Percentiles rank a stretch among this genome's conserved stretches.
Evolutionary conservation across 108 stramenopile genomes (phyloP).

Genomic region (Fragilaria crotonensis): DNA sequence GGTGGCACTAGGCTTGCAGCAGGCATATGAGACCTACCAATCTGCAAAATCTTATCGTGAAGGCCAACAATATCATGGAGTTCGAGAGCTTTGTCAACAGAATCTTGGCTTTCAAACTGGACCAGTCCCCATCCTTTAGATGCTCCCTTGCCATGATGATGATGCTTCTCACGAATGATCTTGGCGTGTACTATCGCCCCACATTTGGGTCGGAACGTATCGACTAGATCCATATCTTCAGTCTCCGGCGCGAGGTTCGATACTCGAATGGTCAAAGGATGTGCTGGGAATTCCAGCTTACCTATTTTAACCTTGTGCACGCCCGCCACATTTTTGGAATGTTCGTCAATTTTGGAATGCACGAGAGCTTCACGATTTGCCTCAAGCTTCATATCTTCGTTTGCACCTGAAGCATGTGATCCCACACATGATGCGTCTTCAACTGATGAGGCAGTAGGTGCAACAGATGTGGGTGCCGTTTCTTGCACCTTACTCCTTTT

Average conservation of each 20-base stretch:
- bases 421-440: background rate
- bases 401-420: no score
- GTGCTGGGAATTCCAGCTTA: conserved; percentile 76
- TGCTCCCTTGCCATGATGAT: conserved; percentile 24
- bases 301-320: conserved; percentile 69
- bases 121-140: conserved; percentile 80
- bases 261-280: conserved; percentile 84
- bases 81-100: conserved; percentile 67
- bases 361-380: no score
- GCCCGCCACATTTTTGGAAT: conserved; percentile 31
- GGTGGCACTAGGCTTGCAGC: conserved; percentile 66
- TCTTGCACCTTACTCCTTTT: conserved; percentile 10
- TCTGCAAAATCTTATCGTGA: conserved; percentile 47
- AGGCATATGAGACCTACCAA: conserved; percentile 74
- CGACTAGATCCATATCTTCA: conserved; percentile 85
- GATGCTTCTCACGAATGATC: conserved; percentile 77
- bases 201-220: conserved; percentile 53
- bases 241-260: conserved; percentile 50
- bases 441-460: background rate
- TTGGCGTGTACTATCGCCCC: conserved; percentile 76
- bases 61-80: conserved; percentile 60
- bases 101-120: conserved; percentile 79
- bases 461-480: background rate
- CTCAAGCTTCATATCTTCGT: conserved; percentile 23
- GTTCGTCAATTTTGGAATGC: no score